Conservation (phyloP, 352 stramenopile species). For the Blastocystis sp. region DNA sequence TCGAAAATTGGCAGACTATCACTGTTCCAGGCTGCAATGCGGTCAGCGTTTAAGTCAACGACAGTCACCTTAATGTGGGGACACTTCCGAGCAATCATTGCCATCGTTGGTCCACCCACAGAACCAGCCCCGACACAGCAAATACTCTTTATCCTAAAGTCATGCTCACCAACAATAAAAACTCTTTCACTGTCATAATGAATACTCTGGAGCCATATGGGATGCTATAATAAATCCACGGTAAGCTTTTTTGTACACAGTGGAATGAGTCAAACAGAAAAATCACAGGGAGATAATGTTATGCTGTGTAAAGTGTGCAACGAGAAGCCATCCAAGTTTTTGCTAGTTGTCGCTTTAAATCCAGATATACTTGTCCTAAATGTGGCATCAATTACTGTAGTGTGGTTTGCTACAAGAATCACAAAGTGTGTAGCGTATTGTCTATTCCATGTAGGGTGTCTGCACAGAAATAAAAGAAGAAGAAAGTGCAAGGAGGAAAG, state of each 20-base stretch:
- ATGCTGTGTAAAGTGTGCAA: not conserved
- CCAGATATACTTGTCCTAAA: conserved; percentile 24
- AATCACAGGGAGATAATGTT: not conserved
- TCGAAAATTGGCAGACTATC: conserved; percentile 89
- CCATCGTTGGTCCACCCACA: conserved; percentile 97
- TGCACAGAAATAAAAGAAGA: not conserved
- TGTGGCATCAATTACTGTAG: conserved; percentile 17
- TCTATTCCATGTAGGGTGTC: not conserved
- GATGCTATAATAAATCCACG: too few relatives aligned
- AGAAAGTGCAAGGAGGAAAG: not conserved
- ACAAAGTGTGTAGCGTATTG: not conserved
- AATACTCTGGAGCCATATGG: too few relatives aligned
- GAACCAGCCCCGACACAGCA: conserved; percentile 90
- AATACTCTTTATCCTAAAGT: conserved; percentile 33
- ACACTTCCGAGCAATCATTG: conserved; percentile 92
- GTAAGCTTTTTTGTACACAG: too few relatives aligned
- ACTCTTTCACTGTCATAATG: too few relatives aligned
- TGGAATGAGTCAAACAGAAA: not conserved
- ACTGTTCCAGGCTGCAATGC: conserved; percentile 97
- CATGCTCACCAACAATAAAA: too few relatives aligned
- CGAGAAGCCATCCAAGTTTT: not conserved
- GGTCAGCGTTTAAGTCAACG: conserved; percentile 84
- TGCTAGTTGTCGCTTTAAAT: not conserved
- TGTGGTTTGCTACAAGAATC: conserved; percentile 30
- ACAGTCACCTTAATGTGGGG: conserved; percentile 93